Conservation (phyloP, 1,139 yeast species). For the Magnusiomyces ingens region DNA sequence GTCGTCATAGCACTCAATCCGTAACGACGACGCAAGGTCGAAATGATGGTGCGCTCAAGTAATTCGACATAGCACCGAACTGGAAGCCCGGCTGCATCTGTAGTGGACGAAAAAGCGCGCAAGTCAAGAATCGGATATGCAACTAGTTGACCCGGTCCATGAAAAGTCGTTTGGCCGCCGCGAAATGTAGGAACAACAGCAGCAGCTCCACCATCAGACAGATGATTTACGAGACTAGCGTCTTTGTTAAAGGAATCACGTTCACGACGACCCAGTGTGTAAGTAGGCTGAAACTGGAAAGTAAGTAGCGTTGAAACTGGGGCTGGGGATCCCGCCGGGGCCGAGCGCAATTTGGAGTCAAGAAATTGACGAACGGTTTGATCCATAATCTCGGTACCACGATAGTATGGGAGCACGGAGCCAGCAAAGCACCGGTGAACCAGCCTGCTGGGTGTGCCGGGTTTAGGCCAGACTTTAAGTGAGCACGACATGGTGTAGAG, state of each 20-base stretch:
- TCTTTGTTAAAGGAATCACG: slow-evolving; percentile 41
- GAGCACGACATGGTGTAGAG: background rate
- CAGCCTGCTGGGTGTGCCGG: slow-evolving; percentile 5
- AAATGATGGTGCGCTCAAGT: slow-evolving; percentile 58
- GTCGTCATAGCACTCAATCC: slow-evolving; percentile 47
- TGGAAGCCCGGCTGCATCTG: slow-evolving; percentile 36
- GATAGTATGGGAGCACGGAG: slow-evolving; percentile 4
- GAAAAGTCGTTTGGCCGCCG: slow-evolving; percentile 98
- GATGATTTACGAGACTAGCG: slow-evolving; percentile 23
- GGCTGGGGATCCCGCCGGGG: slow-evolving; percentile 11
- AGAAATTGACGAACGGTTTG: slow-evolving; percentile 53
- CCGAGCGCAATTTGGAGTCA: slow-evolving; percentile 43
- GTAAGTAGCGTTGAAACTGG: slow-evolving; percentile 63
- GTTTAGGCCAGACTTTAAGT: slow-evolving; percentile 4
- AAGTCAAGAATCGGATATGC: slow-evolving; percentile 78
- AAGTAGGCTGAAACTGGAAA: slow-evolving; percentile 76
- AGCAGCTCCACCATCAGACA: slow-evolving; percentile 32
- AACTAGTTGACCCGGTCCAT: slow-evolving; percentile 92
- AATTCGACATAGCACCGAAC: slow-evolving; percentile 72
- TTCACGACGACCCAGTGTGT: slow-evolving; percentile 85
- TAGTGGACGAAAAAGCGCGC: slow-evolving; percentile 41
- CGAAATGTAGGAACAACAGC: slow-evolving; percentile 69
- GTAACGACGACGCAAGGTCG: slow-evolving; percentile 40
- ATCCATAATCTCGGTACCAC: slow-evolving; percentile 45
- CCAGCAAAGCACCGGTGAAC: slow-evolving; percentile 12